A percentile compares a stretch with the other conserved stretches of the same genome.
These are phyloP conservation scores for Acanthamoeba culbertsoni DNA, from an alignment of 208 protist genomes.

Conservation along the genomic window DNA sequence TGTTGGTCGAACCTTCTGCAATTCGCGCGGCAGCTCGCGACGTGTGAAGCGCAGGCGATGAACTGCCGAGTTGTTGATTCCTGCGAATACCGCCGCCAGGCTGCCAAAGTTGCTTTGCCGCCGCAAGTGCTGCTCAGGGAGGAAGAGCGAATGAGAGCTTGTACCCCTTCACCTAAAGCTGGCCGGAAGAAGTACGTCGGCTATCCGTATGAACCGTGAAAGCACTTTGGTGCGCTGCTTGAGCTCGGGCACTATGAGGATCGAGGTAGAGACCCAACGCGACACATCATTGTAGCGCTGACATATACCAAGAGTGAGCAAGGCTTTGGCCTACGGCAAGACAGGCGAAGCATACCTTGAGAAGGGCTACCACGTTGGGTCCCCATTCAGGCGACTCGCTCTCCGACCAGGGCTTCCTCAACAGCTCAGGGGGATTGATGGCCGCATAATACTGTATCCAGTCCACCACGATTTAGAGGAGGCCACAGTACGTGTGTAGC, in stretches of 20 bases:
- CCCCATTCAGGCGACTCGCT: neutral
- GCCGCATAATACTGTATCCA: neutral
- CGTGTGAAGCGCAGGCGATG: conserved; percentile 24
- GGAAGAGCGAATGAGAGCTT: neutral
- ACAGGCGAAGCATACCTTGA: neutral
- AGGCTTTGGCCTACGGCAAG: neutral
- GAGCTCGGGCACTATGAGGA: neutral
- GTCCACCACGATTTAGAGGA: neutral
- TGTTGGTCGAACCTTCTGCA: neutral
- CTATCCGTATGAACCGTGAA: conserved; percentile 1
- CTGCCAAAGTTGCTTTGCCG: neutral
- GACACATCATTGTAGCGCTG: conserved; percentile 9
- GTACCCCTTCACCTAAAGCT: neutral
- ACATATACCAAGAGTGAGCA: neutral
- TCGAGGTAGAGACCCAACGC: conserved; percentile 32
- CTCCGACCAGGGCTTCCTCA: neutral
- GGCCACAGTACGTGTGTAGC: neutral
- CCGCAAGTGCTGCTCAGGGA: neutral
- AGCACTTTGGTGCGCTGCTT: conserved; percentile 17
- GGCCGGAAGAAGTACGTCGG: neutral
- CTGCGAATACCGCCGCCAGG: neutral
- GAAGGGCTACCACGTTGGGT: neutral
- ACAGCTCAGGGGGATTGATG: neutral
- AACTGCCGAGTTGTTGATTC: neutral
- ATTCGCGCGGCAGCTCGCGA: neutral